Evolutionary conservation across 257 asterid species (phyloP).

Genomic region (Nicotiana undulata): DNA sequence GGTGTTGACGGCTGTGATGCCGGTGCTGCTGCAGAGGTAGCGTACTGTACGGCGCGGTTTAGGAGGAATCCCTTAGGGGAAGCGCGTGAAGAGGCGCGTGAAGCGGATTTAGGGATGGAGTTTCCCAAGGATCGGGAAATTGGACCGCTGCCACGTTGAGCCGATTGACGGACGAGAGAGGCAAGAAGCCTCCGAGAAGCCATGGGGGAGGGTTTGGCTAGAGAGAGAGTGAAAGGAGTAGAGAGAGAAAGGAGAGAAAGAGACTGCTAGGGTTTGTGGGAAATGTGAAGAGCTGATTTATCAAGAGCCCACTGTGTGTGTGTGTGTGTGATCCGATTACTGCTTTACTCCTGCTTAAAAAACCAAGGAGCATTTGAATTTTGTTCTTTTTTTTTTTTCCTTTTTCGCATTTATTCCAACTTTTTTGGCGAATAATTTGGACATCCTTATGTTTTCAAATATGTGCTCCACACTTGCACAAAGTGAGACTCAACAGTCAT

Average conservation of each 20-base stretch:
- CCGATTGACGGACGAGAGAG: conserved; percentile 61
- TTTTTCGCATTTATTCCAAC: background rate
- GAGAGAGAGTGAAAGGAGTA: conserved; percentile 4
- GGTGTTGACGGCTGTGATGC: conserved; percentile 19
- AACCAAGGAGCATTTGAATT: background rate
- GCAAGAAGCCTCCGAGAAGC: conserved; percentile 82
- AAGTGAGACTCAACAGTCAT: no score
- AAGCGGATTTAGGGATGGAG: conserved; percentile 1
- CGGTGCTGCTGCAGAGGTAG: conserved; percentile 43
- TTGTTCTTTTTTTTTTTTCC: background rate
- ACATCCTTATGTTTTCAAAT: background rate
- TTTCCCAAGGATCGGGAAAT: conserved; percentile 12
- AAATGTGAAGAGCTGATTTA: background rate
- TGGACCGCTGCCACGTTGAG: conserved; percentile 31
- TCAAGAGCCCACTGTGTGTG: background rate
- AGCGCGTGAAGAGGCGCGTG: conserved; percentile 1
- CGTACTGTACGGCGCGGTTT: conserved; percentile 54
- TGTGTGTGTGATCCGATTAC: background rate
- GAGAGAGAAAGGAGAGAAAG: background rate
- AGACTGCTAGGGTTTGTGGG: conserved; percentile 18
- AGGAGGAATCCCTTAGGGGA: conserved; percentile 64
- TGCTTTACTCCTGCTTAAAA: background rate
- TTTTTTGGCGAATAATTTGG: conserved; percentile 4
- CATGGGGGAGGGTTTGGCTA: conserved; percentile 27
- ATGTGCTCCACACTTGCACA: no score